These are phyloP conservation scores for Beauveria varroae DNA, from an alignment of 2,329 filamentous ascomycete genomes.

Conservation along the genomic window DNA sequence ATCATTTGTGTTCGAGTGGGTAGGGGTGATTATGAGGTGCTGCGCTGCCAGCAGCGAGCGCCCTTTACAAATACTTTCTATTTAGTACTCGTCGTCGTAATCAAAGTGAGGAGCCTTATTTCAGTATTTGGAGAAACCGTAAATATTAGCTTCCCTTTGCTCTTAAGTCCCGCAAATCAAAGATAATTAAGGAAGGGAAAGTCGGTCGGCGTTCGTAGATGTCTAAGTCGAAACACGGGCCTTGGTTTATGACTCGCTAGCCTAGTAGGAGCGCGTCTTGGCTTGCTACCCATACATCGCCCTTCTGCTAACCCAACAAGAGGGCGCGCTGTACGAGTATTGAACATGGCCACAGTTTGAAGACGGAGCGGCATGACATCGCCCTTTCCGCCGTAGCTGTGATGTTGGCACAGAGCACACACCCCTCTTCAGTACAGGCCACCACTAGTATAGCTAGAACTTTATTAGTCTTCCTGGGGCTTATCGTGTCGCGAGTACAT, in stretches of 20 bases:
- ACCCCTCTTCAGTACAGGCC: not conserved
- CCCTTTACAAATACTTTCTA: not conserved
- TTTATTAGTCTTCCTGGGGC: constrained; percentile 27
- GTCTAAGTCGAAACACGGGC: not conserved
- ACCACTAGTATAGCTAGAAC: too few species aligned
- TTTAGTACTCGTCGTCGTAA: not conserved
- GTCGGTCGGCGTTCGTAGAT: not conserved
- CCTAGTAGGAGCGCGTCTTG: not conserved
- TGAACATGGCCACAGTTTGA: not conserved
- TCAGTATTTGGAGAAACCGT: not conserved
- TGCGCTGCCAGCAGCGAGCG: not conserved
- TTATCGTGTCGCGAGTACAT: constrained; percentile 56
- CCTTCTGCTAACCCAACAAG: not conserved
- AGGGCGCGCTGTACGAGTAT: not conserved
- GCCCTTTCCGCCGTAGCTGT: not conserved
- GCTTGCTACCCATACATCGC: not conserved
- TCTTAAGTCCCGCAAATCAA: not conserved
- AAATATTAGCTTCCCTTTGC: not conserved
- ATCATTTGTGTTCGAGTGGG: not conserved
- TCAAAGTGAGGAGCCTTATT: not conserved
- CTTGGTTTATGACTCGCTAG: not conserved
- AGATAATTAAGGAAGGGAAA: not conserved
- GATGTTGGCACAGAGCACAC: not conserved
- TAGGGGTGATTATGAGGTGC: not conserved
- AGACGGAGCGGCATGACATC: not conserved